Percentiles rank a stretch among this genome's conserved stretches.
Conservation (phyloP, 108 stramenopile genomes). For the Nitzschia sp. region DNA sequence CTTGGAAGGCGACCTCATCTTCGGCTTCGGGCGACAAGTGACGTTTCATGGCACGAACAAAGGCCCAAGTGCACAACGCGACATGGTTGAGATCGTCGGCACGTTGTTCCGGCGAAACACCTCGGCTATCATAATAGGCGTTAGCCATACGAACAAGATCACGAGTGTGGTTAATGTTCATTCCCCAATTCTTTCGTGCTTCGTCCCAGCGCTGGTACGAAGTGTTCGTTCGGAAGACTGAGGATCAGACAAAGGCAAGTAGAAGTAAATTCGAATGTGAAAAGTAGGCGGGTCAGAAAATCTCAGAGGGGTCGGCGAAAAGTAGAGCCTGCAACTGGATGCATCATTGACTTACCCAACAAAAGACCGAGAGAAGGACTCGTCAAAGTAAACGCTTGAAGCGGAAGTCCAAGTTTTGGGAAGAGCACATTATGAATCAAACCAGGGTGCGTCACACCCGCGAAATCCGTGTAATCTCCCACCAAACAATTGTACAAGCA, state of each 20-base stretch:
- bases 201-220: slow-evolving; percentile 85
- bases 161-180: slow-evolving; percentile 74
- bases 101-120: slow-evolving; percentile 35
- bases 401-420: slow-evolving; percentile 38
- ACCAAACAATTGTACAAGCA: slow-evolving; percentile 41
- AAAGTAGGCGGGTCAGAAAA: not conserved
- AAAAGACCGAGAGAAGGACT: slow-evolving; percentile 55
- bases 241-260: not conserved
- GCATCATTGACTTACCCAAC: slow-evolving; percentile 48
- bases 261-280: too few species aligned
- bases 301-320: not conserved
- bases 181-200: slow-evolving; percentile 84
- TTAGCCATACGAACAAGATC: slow-evolving; percentile 70
- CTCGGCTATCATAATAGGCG: slow-evolving; percentile 53
- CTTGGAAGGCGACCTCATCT: slow-evolving; percentile 59
- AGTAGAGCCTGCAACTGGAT: too few species aligned
- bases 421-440: slow-evolving; percentile 29
- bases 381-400: slow-evolving; percentile 49
- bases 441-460: slow-evolving; percentile 40
- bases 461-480: slow-evolving; percentile 48
- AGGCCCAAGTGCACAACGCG: slow-evolving; percentile 69
- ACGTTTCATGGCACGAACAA: slow-evolving; percentile 69
- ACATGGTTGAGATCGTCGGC: slow-evolving; percentile 52
- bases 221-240: slow-evolving; percentile 78
- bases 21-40: slow-evolving; percentile 67